Evolutionary conservation across 1,139 yeast genomes (phyloP).

Genomic region (Suhomyces choctaworum): DNA sequence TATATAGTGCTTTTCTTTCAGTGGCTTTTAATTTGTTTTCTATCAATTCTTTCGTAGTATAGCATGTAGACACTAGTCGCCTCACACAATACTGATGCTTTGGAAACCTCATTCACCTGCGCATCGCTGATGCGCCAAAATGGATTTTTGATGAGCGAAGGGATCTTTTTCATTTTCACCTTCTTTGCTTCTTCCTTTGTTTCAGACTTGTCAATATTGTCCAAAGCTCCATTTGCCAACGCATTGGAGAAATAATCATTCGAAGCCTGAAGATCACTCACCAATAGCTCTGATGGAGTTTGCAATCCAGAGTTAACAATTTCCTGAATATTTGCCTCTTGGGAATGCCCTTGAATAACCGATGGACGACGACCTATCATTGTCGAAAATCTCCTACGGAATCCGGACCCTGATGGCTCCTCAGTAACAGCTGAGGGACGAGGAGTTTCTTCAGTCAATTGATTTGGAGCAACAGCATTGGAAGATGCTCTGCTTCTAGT

Average conservation of each 20-base stretch:
- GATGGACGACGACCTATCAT: constrained; percentile 51
- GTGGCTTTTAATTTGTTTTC: constrained; percentile 19
- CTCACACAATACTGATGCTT: constrained; percentile 62
- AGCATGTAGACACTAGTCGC: constrained; percentile 78
- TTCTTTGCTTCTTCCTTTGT: constrained; percentile 15
- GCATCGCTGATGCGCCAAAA: constrained; percentile 91
- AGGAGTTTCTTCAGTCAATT: constrained; percentile 2
- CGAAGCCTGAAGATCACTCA: constrained; percentile 30
- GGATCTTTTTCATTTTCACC: constrained; percentile 51
- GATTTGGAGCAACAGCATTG: constrained; percentile 6
- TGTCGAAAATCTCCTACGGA: constrained; percentile 39
- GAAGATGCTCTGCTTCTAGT: constrained; percentile 8
- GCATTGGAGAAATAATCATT: constrained; percentile 19
- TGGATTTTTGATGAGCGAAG: constrained; percentile 57
- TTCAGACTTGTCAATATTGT: constrained; percentile 6
- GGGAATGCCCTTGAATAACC: constrained; percentile 42
- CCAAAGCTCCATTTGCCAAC: constrained; percentile 14
- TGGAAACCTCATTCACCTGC: constrained; percentile 61
- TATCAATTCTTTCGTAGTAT: constrained; percentile 65
- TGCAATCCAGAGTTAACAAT: constrained; percentile 41
- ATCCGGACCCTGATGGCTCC: constrained; percentile 9
- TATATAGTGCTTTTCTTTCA: constrained; percentile 1
- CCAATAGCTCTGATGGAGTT: constrained; percentile 47
- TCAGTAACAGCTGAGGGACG: not conserved
- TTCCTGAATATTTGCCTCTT: constrained; percentile 40